Evolutionary conservation across 2,329 filamentous ascomycete genomes (phyloP).

Genomic region (Lasiodiplodia hormozganensis): DNA sequence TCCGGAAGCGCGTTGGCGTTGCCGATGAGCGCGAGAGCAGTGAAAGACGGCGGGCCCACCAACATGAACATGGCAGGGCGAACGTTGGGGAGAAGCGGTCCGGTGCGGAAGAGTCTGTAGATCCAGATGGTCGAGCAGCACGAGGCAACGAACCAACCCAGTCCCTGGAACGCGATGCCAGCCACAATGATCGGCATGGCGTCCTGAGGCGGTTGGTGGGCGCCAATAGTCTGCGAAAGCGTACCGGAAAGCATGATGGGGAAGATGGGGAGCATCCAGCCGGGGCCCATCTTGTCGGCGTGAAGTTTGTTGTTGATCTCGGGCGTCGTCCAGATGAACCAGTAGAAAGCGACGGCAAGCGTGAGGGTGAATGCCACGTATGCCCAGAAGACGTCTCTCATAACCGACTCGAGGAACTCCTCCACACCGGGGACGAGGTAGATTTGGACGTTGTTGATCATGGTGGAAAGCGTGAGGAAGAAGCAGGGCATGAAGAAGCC

Average conservation of each 20-base stretch:
- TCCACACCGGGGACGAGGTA: conserved; percentile 49
- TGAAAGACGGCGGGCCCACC: conserved; percentile 77
- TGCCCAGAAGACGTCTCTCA: conserved; percentile 52
- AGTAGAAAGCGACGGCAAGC: conserved; percentile 61
- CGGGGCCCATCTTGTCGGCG: conserved; percentile 73
- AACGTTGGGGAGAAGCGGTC: conserved; percentile 68
- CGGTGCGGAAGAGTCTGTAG: conserved; percentile 71
- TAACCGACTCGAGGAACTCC: conserved; percentile 49
- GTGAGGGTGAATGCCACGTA: conserved; percentile 51
- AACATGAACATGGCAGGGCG: conserved; percentile 77
- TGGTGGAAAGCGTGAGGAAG: conserved; percentile 50
- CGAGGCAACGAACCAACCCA: conserved; percentile 72
- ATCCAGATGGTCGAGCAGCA: conserved; percentile 79
- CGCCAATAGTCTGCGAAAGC: conserved; percentile 70
- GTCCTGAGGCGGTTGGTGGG: conserved; percentile 63
- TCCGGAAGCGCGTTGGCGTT: conserved; percentile 65
- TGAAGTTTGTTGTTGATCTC: conserved; percentile 50
- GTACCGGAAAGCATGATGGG: conserved; percentile 77
- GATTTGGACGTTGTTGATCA: conserved; percentile 51
- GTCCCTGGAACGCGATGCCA: conserved; percentile 72
- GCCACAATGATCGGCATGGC: conserved; percentile 70
- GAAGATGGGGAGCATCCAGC: conserved; percentile 77
- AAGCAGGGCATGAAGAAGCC: conserved; percentile 57
- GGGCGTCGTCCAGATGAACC: conserved; percentile 64
- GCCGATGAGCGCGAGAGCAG: conserved; percentile 71